Conservation (phyloP, 345 rosid species). For the Eucalyptus melliodora region DNA sequence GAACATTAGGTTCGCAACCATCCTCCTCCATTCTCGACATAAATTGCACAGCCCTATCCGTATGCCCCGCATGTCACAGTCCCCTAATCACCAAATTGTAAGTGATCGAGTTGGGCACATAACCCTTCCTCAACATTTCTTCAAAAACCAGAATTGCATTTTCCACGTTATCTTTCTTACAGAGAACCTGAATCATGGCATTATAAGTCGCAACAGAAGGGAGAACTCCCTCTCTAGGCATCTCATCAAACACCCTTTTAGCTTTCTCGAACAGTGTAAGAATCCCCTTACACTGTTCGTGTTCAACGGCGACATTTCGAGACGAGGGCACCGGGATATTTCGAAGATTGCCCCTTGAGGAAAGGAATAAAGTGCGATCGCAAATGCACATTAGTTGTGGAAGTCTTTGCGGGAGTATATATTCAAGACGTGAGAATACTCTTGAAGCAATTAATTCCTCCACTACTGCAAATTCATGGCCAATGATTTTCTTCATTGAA, state of each 20-base stretch:
- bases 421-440: background rate
- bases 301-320: background rate
- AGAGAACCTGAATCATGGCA: constrained; percentile 77
- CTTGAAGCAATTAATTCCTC: background rate
- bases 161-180: constrained; percentile 75
- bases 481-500: background rate
- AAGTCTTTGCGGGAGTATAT: background rate
- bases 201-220: constrained; percentile 82
- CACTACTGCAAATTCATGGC: background rate
- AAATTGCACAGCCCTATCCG: constrained; percentile 44
- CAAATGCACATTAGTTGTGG: background rate
- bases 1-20: constrained; percentile 60
- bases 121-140: constrained; percentile 74
- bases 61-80: constrained; percentile 59
- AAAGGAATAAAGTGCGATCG: background rate
- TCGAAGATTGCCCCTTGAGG: background rate
- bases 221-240: constrained; percentile 60
- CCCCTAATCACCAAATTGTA: constrained; percentile 78
- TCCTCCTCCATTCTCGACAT: constrained; percentile 57
- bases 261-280: constrained; percentile 34
- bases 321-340: rapidly evolving
- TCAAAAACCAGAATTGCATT: constrained; percentile 58
- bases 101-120: constrained; percentile 49
- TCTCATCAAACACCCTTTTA: constrained; percentile 49
- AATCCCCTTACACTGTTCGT: background rate